These are phyloP conservation scores for Xylaria sp. DNA, from an alignment of 2,329 filamentous ascomycete species.

Conservation along the genomic window DNA sequence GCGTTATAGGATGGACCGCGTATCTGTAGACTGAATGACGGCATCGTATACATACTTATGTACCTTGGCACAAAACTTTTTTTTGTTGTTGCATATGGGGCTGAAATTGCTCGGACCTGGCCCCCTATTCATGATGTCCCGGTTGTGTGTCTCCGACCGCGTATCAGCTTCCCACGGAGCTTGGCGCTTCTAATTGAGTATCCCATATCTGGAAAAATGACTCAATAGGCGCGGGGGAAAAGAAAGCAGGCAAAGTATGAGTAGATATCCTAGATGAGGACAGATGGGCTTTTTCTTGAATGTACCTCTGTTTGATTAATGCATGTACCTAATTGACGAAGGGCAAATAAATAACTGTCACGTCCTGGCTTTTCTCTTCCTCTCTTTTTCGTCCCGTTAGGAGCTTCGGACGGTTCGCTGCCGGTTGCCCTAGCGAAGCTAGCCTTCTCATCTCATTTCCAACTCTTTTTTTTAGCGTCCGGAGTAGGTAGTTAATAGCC, in stretches of 20 bases:
- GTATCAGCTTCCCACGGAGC: constrained; percentile 3
- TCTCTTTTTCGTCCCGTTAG: too few species aligned
- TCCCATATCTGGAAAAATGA: not conserved
- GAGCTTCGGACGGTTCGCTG: constrained; percentile 22
- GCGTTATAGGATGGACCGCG: not conserved
- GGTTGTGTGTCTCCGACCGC: not conserved
- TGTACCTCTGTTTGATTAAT: constrained; percentile 12
- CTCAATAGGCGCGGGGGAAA: constrained; percentile 8
- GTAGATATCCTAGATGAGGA: not conserved
- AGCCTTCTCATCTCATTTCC: constrained; percentile 10
- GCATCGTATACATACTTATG: constrained; percentile 2
- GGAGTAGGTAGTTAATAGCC: not conserved
- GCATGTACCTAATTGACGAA: too few species aligned
- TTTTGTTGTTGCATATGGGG: not conserved
- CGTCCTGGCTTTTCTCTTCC: too few species aligned
- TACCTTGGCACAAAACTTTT: not conserved
- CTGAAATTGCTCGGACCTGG: constrained; percentile 1
- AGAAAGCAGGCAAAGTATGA: constrained; percentile 5
- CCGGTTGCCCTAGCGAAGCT: constrained; percentile 26
- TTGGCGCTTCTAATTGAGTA: not conserved
- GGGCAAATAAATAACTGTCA: too few species aligned
- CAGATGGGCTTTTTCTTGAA: not conserved
- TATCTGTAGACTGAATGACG: not conserved
- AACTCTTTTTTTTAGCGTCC: not conserved
- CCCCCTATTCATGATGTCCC: constrained; percentile 11